Percentiles rank a stretch among this genome's conserved stretches.
These are phyloP conservation scores for Colletotrichum tabaci DNA, from an alignment of 2,329 filamentous ascomycete species.

Conservation along the genomic window DNA sequence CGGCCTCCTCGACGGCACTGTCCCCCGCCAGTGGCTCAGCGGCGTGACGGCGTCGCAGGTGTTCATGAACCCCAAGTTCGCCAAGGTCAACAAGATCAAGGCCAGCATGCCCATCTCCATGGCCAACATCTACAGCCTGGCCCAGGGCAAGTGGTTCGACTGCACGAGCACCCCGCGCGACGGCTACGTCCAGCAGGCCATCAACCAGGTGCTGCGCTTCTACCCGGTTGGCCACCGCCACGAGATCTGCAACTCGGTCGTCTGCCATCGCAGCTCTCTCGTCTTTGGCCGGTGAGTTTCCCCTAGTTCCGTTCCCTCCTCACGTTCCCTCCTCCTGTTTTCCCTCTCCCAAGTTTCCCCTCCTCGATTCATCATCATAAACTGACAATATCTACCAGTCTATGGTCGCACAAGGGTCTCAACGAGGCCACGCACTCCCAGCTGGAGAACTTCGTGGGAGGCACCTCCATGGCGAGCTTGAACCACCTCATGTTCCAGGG, in stretches of 20 bases:
- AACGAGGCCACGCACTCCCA: constrained; percentile 76
- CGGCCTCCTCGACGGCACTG: constrained; percentile 73
- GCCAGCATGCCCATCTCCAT: constrained; percentile 62
- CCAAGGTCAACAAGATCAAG: constrained; percentile 69
- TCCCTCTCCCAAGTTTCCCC: too few species aligned
- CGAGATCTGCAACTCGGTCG: constrained; percentile 73
- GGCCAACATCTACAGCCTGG: constrained; percentile 62
- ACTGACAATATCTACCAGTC: constrained; percentile 10
- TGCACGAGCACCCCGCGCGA: constrained; percentile 64
- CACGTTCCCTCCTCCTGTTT: too few species aligned
- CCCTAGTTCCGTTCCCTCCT: too few species aligned
- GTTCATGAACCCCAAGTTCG: constrained; percentile 75
- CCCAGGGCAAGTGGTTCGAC: constrained; percentile 69
- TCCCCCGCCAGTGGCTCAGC: constrained; percentile 69
- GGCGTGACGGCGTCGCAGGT: constrained; percentile 74
- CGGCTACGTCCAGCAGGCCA: constrained; percentile 61
- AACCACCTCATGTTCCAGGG: constrained; percentile 71
- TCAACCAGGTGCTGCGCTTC: constrained; percentile 72
- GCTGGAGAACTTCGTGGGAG: constrained; percentile 73
- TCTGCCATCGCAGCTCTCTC: constrained; percentile 73
- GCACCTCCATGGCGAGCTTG: constrained; percentile 72
- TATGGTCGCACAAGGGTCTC: constrained; percentile 75
- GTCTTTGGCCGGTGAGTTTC: constrained; percentile 69
- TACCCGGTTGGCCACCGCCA: constrained; percentile 64
- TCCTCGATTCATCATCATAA: too few species aligned